A percentile compares a stretch with the other conserved stretches of the same genome.
These are phyloP conservation scores for Dendrobium catenatum DNA, from an alignment of 106 monocot species.

Conservation along the genomic window DNA sequence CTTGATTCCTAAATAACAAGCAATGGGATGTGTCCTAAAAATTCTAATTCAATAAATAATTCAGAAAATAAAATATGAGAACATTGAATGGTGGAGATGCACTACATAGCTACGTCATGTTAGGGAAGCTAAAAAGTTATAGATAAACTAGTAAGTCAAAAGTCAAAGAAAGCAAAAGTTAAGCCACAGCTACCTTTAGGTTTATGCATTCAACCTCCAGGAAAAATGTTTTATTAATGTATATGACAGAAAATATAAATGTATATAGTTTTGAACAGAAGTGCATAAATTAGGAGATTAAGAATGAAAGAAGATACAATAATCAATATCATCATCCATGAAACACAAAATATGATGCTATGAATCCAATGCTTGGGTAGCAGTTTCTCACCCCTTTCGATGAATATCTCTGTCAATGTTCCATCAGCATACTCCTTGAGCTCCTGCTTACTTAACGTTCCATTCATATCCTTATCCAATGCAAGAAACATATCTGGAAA, in stretches of 20 bases:
- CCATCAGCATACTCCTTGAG: conserved; percentile 99
- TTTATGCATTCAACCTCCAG: background rate
- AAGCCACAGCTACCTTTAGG: background rate
- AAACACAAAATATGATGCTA: background rate
- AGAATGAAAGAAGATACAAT: background rate
- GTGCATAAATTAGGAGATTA: background rate
- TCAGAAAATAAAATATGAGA: background rate
- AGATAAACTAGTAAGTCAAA: background rate
- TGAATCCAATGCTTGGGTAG: background rate
- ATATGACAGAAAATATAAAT: background rate
- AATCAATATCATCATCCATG: conserved; percentile 1
- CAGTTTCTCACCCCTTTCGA: conserved; percentile 76
- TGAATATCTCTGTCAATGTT: conserved; percentile 92
- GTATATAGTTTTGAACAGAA: background rate
- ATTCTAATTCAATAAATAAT: background rate
- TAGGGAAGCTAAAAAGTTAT: background rate
- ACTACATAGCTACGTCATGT: background rate
- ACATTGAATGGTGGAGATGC: background rate
- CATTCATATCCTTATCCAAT: conserved; percentile 91
- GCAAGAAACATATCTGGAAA: conserved; percentile 98
- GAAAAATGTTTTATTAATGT: background rate
- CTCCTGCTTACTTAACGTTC: conserved; percentile 92
- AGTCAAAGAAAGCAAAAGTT: background rate
- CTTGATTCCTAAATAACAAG: background rate
- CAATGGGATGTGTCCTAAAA: background rate